These are phyloP conservation scores for Potentilla sterilis DNA, from an alignment of 306 rosid species.

Conservation along the genomic window DNA sequence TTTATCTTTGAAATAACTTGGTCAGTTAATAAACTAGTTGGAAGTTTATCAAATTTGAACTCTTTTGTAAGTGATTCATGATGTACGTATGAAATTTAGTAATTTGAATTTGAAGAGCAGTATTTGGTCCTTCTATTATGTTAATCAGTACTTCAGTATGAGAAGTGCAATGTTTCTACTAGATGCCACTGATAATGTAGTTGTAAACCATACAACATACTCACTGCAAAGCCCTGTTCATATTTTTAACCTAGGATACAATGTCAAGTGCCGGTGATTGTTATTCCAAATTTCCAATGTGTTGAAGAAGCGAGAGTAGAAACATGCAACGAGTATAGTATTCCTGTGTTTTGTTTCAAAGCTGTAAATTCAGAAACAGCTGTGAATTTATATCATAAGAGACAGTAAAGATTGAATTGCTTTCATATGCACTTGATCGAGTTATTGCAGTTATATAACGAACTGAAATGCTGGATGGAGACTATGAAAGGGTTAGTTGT, in stretches of 20 bases:
- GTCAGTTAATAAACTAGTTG: conserved; percentile 38
- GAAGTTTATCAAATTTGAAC: conserved; percentile 14
- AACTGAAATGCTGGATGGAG: neutral
- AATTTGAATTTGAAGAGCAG: conserved; percentile 3
- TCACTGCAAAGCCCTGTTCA: neutral
- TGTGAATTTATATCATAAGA: too few species aligned
- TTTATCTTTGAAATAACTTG: conserved; percentile 8
- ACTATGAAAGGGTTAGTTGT: neutral
- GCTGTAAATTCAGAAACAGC: neutral
- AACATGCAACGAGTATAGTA: neutral
- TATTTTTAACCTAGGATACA: neutral
- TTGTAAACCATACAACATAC: neutral
- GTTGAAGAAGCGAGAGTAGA: neutral
- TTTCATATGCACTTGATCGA: too few species aligned
- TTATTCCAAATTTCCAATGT: neutral
- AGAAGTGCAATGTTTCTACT: neutral
- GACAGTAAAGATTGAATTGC: neutral
- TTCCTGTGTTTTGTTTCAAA: neutral
- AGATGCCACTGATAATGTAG: neutral
- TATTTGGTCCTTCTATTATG: neutral
- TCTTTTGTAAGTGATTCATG: conserved; percentile 11
- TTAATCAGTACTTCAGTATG: neutral
- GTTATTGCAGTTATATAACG: neutral
- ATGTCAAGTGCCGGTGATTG: neutral
- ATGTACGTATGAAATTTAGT: conserved; percentile 7